phyloP scores from a whole-genome alignment of 495 filamentous ascomycete species.

The Neohortaea acidophila region DNA sequence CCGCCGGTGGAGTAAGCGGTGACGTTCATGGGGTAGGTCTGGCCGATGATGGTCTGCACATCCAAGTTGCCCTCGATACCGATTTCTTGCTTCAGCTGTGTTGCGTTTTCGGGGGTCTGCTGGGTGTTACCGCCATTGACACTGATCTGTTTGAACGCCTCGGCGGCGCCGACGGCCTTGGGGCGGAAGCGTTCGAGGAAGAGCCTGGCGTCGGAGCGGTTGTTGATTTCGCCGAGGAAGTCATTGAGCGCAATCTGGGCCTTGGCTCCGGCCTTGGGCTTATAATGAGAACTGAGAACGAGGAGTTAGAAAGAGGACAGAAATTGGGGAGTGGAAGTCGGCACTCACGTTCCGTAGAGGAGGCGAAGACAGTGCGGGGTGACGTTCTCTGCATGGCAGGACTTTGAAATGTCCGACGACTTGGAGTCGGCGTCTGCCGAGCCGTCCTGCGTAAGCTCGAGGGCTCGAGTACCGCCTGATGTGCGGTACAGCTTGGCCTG shows the following conservation, averaged over 20 bases:
- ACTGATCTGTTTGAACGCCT: slow-evolving; percentile 27
- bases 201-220: slow-evolving; percentile 31
- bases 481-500: too few species aligned
- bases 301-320: too few species aligned
- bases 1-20: slow-evolving; percentile 26
- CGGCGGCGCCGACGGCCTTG: slow-evolving; percentile 28
- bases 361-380: not conserved
- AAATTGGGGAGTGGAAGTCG: too few species aligned
- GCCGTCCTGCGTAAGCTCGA: too few species aligned
- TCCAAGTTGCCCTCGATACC: slow-evolving; percentile 33
- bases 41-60: slow-evolving; percentile 27
- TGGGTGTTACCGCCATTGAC: slow-evolving; percentile 29
- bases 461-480: too few species aligned
- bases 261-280: slow-evolving; percentile 24
- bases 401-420: slow-evolving; percentile 24
- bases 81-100: slow-evolving; percentile 4
- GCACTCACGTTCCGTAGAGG: not conserved
- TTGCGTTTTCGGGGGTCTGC: not conserved
- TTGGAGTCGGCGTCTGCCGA: too few species aligned
- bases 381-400: not conserved
- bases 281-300: slow-evolving; percentile 39
- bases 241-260: slow-evolving; percentile 35
- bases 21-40: slow-evolving; percentile 21
- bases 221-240: slow-evolving; percentile 34
- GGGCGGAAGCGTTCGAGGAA: slow-evolving; percentile 36